phyloP scores from a whole-genome alignment of 176 grass and related monocot genomes.

The Rhynchospora pubera region DNA sequence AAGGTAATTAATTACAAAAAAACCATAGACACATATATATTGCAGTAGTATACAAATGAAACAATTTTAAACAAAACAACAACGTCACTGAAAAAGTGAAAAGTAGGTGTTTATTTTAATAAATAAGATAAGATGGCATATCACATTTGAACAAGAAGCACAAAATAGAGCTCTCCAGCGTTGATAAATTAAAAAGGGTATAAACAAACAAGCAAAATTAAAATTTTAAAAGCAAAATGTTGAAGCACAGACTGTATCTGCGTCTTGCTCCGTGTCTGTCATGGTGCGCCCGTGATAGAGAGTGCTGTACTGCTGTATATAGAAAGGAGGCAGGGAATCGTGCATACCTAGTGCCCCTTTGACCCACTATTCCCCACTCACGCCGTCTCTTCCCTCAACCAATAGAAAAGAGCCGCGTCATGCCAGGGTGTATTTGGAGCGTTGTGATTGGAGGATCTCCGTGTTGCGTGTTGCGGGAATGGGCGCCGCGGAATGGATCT shows the following conservation, averaged over 20 bases:
- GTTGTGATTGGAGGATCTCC: background rate
- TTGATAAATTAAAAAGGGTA: background rate
- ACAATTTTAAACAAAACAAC: no score
- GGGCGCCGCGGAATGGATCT: slow-evolving; percentile 1
- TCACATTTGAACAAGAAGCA: background rate
- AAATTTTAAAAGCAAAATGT: background rate
- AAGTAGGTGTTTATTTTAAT: no score
- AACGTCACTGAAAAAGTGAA: no score
- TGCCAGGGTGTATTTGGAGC: background rate
- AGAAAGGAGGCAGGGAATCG: background rate
- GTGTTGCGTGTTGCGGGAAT: background rate
- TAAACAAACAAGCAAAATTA: background rate
- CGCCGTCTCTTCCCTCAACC: background rate
- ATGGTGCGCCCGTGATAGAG: slow-evolving; percentile 12
- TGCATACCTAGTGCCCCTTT: background rate
- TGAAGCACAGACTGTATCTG: background rate
- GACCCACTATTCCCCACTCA: background rate
- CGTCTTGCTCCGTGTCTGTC: slow-evolving; percentile 13
- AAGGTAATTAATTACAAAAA: no score
- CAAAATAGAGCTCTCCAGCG: background rate
- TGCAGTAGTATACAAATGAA: no score
- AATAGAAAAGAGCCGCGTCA: background rate
- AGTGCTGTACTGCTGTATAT: background rate
- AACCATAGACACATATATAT: no score
- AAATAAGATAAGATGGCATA: no score